These are phyloP conservation scores for Aureobasidium sp. DNA, from an alignment of 2,329 filamentous ascomycete species.

Conservation along the genomic window DNA sequence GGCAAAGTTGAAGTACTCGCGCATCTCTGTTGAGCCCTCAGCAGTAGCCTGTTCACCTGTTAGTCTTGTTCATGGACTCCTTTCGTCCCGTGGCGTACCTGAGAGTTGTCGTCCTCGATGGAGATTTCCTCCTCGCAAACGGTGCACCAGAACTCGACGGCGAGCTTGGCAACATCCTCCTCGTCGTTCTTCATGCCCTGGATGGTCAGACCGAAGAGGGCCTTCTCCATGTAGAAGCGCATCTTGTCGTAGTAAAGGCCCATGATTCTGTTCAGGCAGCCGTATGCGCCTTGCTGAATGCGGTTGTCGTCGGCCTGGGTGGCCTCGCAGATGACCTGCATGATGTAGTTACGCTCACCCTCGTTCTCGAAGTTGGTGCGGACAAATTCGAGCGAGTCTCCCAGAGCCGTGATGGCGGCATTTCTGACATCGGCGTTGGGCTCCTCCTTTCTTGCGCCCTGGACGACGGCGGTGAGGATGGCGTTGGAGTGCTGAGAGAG, in stretches of 20 bases:
- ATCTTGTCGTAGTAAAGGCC: conserved; percentile 98
- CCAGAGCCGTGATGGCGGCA: conserved; percentile 86
- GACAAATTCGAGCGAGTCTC: conserved; percentile 95
- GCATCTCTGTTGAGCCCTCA: conserved; percentile 73
- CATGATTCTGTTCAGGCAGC: conserved; percentile 98
- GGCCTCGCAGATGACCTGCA: conserved; percentile 99
- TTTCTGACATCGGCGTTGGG: conserved; percentile 81
- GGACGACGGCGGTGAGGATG: conserved; percentile 93
- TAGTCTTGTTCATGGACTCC: neutral
- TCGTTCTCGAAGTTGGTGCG: conserved; percentile 98
- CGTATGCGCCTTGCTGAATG: conserved; percentile 93
- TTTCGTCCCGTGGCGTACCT: conserved; percentile 41
- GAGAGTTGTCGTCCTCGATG: conserved; percentile 93
- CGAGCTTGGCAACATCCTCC: conserved; percentile 95
- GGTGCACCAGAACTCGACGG: conserved; percentile 99
- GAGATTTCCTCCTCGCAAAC: conserved; percentile 97
- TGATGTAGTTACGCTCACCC: conserved; percentile 98
- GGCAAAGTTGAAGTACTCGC: conserved; percentile 93
- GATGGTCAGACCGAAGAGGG: conserved; percentile 91
- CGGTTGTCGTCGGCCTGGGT: conserved; percentile 85
- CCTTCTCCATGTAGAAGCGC: conserved; percentile 99
- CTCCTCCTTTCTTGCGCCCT: conserved; percentile 95
- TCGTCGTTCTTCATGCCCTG: conserved; percentile 98
- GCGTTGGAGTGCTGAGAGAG: conserved; percentile 87
- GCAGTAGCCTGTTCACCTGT: conserved; percentile 35